Percentiles rank a stretch among this genome's conserved stretches.
phyloP scores from a whole-genome alignment of 140 eudicot species.

The Erigeron philadelphicus region DNA sequence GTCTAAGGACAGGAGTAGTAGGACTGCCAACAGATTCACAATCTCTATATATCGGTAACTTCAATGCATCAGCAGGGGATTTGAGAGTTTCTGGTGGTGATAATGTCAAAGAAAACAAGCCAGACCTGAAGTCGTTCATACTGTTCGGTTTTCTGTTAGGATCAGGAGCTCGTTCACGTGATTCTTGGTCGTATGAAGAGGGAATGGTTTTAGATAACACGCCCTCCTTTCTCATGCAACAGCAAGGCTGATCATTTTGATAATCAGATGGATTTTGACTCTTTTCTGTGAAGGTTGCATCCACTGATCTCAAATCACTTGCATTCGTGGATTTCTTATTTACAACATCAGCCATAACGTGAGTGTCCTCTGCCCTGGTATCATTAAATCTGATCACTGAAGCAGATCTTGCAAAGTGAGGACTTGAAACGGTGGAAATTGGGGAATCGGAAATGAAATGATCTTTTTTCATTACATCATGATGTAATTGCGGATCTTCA shows the following conservation, averaged over 20 bases:
- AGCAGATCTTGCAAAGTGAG: slow-evolving; percentile 31
- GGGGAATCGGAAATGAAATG: slow-evolving; percentile 53
- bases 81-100: slow-evolving; percentile 25
- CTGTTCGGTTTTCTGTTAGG: slow-evolving; percentile 7
- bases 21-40: slow-evolving; percentile 41
- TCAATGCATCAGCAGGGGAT: slow-evolving; percentile 20
- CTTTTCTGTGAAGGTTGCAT: slow-evolving; percentile 29
- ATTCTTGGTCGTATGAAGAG: slow-evolving; percentile 35
- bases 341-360: too few species aligned
- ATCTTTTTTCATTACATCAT: slow-evolving; percentile 38
- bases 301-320: slow-evolving; percentile 22
- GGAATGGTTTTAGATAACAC: too few species aligned
- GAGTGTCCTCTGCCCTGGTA: too few species aligned
- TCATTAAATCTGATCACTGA: too few species aligned
- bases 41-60: slow-evolving; percentile 8
- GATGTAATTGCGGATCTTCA: slow-evolving; percentile 38
- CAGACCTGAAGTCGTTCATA: slow-evolving; percentile 16
- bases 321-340: slow-evolving; percentile 16
- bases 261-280: background rate
- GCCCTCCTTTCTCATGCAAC: slow-evolving; percentile 50
- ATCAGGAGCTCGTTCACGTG: slow-evolving; percentile 26
- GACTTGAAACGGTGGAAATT: slow-evolving; percentile 44
- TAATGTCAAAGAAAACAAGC: slow-evolving; percentile 18
- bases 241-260: slow-evolving; percentile 38
- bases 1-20: slow-evolving; percentile 58